Base-by-base conservation (phyloP, 108 stramenopile genomes). In the Hondaea fermentalgiana region DNA sequence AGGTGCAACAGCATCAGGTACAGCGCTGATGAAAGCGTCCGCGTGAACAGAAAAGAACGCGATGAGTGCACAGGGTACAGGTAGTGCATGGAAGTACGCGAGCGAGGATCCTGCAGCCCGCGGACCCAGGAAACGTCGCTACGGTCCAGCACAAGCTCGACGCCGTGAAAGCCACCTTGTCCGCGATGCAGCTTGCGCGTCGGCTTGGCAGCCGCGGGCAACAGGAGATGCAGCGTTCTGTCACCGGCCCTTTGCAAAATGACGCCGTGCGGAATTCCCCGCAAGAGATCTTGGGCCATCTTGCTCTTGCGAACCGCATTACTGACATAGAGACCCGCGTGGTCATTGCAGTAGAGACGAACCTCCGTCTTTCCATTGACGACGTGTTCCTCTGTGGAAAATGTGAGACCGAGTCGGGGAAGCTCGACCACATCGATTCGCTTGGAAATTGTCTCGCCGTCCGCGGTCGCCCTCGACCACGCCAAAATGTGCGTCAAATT, bases 251-350 rank as follows among this genome's bases (percentile, higher is more conserved):
- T 43, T 23, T 83, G 76, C n/a, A 83, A 23, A 23, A 83, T 28
- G 23, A 83, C 76, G 23, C 76, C 76, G 76, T 83, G 76, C n/a
- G 76, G 76, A 23, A 83, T 83, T 3, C 76, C 76, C 2, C 76
- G 76, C 76, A 83, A 28, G 19, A 83, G 28, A 35, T 83, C 76
- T 53, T 83, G 76, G n/a, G 76, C 76, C 76, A 83, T 83, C 28
- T 83, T 83, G 51, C 76, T 83, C 76, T 83, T 83, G n/a, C 76
- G 76, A 10, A 83, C 49, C 14, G 76, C 76, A 23, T 83, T 83
- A 23, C 76, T 83, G 16, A 83, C 16, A 35, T 53, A 83, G 16
- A 83, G 28, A 35, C 76, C 76, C 6, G 76, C 76, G 23, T 83
- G 76, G 51, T 83, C 76, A 23, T 83, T 83, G 28, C 76, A 83